Evolutionary conservation across 192 early-diverging fungal species (phyloP), one percentile per base, ranked within the genome.

Genomic region (Pilaira anomala): DNA sequence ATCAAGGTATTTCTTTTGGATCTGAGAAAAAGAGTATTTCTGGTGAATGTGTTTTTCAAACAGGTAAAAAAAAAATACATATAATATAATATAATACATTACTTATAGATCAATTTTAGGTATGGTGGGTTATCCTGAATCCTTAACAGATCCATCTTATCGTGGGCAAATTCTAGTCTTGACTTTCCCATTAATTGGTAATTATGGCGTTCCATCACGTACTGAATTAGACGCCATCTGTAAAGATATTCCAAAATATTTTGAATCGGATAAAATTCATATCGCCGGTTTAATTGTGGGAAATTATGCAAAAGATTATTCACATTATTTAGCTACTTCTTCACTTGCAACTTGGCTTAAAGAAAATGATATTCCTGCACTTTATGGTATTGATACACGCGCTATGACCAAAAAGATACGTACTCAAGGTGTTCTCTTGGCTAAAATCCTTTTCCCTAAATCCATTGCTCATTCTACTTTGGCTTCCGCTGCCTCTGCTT

Each of bases 91-190:
- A 55, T 29, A 7, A 41, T 18, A 64, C 40, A 42, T 6, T 19
- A 42, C 16, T 13, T 1, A 1, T 16, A 24, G n/a, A 21, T 36
- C 19, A 25, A 16, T 26, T n/a, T 26, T 62, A 90, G 89, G 90
- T 36, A 97, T 97, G 95, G 93, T 96, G 51, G 97, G 95, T 48
- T 98, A 97, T 73, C 94, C 97, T n/a, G 95, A 98, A 77, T 95
- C 97, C 26, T 80, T 97, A 70, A 97, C 94, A 3, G 95, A 99
- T 80, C 97, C 97, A 13, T 97, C 95, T 48, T 99, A 99, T 79
- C 85, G 90, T 59, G 97, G 97, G 8, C 97, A 99, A 84, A 97
- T 99, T 59, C 80, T 99, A 50, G 93, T 99, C 39, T 77, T 99
- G 55, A 99, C 97, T 59, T 99, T 97, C 79, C 97, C 97, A 13